Percentiles rank a stretch among this genome's conserved stretches.
Evolutionary conservation across 441 rosid genomes (phyloP).

Genomic region (Pelargonium myrrhifolium): DNA sequence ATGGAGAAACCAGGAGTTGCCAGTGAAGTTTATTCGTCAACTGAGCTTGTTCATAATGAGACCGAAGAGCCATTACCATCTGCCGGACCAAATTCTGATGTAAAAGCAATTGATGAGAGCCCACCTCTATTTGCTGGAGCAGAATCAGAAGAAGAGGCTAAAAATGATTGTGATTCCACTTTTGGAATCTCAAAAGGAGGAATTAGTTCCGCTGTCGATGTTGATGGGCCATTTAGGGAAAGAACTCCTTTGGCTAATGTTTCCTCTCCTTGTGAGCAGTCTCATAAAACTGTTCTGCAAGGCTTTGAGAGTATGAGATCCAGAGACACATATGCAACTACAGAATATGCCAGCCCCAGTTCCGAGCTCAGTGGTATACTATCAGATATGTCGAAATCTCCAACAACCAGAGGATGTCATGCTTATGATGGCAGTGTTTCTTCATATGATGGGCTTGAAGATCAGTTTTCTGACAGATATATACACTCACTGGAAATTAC

Average conservation of each 20-base stretch:
- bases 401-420: constrained; percentile 41
- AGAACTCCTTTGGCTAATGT: constrained; percentile 24
- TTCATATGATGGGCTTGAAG: constrained; percentile 53
- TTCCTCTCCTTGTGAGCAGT: constrained; percentile 32
- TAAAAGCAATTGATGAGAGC: constrained; percentile 21
- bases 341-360: constrained; percentile 32
- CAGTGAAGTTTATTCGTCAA: constrained; percentile 20
- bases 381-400: constrained; percentile 33
- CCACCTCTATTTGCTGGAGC: constrained; percentile 14
- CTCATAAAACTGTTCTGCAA: constrained; percentile 21
- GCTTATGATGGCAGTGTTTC: constrained; percentile 64
- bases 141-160: constrained; percentile 18
- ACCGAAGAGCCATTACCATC: constrained; percentile 21
- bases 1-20: constrained; percentile 18
- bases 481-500: constrained; percentile 24
- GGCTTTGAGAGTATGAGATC: constrained; percentile 20
- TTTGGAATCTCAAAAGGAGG: constrained; percentile 24
- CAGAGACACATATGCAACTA: constrained; percentile 29
- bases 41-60: constrained; percentile 19
- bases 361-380: constrained; percentile 36
- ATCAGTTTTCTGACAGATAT: constrained; percentile 30
- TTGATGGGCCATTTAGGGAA: constrained; percentile 18
- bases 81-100: constrained; percentile 18
- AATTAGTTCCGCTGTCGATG: constrained; percentile 23
- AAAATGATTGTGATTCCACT: constrained; percentile 17